Conservation (phyloP, 1,139 yeast species). For the Kurtzmaniella natalensis region DNA sequence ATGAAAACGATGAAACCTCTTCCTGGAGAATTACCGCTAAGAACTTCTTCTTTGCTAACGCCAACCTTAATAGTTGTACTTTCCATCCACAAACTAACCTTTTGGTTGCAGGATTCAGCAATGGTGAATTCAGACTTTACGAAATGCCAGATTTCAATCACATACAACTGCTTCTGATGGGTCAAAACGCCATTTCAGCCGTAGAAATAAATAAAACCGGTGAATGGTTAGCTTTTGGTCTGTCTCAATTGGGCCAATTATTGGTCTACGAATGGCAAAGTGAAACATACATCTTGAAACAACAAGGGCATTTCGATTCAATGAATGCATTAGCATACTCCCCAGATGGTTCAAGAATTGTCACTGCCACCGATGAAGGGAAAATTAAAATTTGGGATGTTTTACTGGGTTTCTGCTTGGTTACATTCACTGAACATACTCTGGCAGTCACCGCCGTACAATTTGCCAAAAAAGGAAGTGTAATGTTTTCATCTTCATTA, state of each 20-base stretch:
- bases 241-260: constrained; percentile 85
- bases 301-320: constrained; percentile 95
- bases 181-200: constrained; percentile 83
- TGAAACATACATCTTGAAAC: constrained; percentile 89
- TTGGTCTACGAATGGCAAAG: constrained; percentile 99
- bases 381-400: constrained; percentile 96
- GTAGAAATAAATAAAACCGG: constrained; percentile 79
- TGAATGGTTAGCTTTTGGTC: constrained; percentile 97
- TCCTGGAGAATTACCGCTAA: constrained; percentile 85
- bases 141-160: constrained; percentile 70
- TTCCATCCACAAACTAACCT: constrained; percentile 72
- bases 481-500: constrained; percentile 80
- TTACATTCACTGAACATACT: constrained; percentile 87
- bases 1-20: constrained; percentile 23
- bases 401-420: constrained; percentile 85
- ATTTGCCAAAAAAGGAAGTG: constrained; percentile 86
- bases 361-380: constrained; percentile 96
- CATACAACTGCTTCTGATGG: constrained; percentile 87
- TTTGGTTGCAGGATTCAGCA: constrained; percentile 82
- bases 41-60: constrained; percentile 68
- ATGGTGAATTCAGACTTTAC: constrained; percentile 91
- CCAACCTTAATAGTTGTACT: constrained; percentile 74
- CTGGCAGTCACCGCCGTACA: constrained; percentile 85
- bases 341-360: constrained; percentile 90
- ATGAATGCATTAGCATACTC: constrained; percentile 82